phyloP scores from a whole-genome alignment of 352 stramenopile species.

The Globisporangium abappressorium region DNA sequence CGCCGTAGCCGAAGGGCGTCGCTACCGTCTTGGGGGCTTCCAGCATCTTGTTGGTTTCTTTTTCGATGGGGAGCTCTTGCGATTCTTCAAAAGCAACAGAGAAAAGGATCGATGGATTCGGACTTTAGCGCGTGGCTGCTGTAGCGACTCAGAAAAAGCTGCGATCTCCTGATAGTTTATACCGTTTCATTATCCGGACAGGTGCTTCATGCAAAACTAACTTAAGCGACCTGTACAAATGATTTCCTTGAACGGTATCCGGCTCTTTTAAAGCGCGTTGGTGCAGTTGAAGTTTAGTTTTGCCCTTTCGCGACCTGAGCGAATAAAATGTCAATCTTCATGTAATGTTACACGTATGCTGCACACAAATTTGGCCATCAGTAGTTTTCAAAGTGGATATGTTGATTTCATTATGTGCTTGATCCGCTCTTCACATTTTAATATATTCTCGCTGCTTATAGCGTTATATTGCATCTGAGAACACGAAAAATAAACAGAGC shows the following conservation, averaged over 20 bases:
- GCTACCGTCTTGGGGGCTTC: conserved; percentile 36
- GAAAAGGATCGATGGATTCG: not conserved
- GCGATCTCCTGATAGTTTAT: not conserved
- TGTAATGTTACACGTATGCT: not conserved
- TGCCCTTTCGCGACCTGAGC: conserved; percentile 1
- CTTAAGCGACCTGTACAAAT: not conserved
- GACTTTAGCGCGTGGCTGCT: not conserved
- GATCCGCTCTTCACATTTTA: not conserved
- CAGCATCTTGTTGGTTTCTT: conserved; percentile 19
- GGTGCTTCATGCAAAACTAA: not conserved
- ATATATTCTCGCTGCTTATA: not conserved
- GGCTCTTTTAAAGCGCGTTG: not conserved
- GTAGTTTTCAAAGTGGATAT: not conserved
- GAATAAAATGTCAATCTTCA: not conserved
- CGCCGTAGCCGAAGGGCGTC: conserved; percentile 72
- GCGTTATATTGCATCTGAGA: not conserved
- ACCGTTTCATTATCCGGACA: conserved; percentile 2
- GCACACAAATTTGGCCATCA: not conserved
- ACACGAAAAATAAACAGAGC: not conserved
- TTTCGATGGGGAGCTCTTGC: conserved; percentile 3
- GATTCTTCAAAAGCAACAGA: not conserved
- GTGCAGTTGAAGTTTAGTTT: conserved; percentile 7
- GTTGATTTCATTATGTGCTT: not conserved
- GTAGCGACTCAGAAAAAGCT: not conserved
- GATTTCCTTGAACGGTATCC: not conserved